phyloP scores from a whole-genome alignment of 352 stramenopile species.

The Globisporangium orthogonon region DNA sequence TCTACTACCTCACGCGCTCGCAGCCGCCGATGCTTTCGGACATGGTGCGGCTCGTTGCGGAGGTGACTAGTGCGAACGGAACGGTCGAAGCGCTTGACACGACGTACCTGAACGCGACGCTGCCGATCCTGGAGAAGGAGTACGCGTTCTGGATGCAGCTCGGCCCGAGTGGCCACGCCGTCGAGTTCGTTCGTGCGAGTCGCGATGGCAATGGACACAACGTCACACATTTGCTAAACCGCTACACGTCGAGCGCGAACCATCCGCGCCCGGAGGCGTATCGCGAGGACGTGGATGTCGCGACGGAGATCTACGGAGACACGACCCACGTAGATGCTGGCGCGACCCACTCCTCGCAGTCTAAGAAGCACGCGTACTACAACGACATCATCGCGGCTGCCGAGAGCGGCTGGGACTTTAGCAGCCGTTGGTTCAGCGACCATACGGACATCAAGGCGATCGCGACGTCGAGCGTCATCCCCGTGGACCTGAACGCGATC shows the following conservation, averaged over 20 bases:
- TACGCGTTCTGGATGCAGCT: slow-evolving; percentile 84
- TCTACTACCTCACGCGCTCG: slow-evolving; percentile 89
- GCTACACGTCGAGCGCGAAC: slow-evolving; percentile 70
- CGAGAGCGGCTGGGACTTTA: slow-evolving; percentile 91
- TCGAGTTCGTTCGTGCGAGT: slow-evolving; percentile 29
- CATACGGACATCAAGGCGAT: slow-evolving; percentile 65
- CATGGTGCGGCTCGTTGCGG: slow-evolving; percentile 68
- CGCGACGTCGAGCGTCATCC: slow-evolving; percentile 57
- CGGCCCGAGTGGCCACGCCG: slow-evolving; percentile 48
- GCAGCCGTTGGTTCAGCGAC: slow-evolving; percentile 73
- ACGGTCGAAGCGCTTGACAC: slow-evolving; percentile 19
- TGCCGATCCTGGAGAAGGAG: slow-evolving; percentile 73
- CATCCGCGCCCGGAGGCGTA: slow-evolving; percentile 85
- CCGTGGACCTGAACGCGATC: slow-evolving; percentile 83
- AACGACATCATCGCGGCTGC: slow-evolving; percentile 78
- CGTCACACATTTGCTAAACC: slow-evolving; percentile 53
- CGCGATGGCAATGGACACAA: not conserved
- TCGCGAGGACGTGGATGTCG: slow-evolving; percentile 68
- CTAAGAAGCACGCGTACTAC: slow-evolving; percentile 71
- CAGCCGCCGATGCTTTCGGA: slow-evolving; percentile 89
- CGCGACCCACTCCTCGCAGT: slow-evolving; percentile 23
- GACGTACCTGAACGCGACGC: slow-evolving; percentile 36
- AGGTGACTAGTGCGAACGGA: slow-evolving; percentile 7
- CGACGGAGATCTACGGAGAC: slow-evolving; percentile 53
- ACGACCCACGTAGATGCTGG: slow-evolving; percentile 22